Evolutionary conservation across 2,329 filamentous ascomycete species (phyloP), one percentile per base, ranked within the genome.

Genomic region (Phyllachora maydis): DNA sequence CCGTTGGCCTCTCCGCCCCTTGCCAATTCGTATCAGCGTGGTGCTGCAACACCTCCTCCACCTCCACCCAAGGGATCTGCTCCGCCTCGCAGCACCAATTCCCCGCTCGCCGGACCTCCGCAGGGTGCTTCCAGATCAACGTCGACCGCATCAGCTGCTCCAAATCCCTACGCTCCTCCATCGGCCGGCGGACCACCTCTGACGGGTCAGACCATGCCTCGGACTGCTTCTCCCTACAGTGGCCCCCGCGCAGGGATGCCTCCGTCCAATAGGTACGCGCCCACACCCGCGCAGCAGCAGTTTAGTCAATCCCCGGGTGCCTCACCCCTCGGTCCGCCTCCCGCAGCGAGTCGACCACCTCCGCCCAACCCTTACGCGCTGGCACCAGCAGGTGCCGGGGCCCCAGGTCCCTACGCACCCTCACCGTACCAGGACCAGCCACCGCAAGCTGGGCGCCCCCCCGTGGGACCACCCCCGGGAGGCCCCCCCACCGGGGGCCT

Each of bases 151-250:
- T 56, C 65, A 23, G 65, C 65, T 44, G 50, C 69, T 23, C 52
- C 65, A 21, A 65, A 65, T 43, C 52, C 61, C 3, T 79, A 83
- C 35, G 66, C 69, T 7, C 72, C 65, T 24, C 51, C 58, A 5
- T 49, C 59, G 8, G 37, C 29, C 31, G 37, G 19, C 29, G 42
- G 11, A 23, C 26, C 10, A 29, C 24, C 8, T 19, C 19, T 20
- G 26, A 35, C 46, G 24, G 63, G 63, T 21, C 58, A 69, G 19
- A 62, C 66, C 11, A 61, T 79, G 24, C 63, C 70, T 12, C 70
- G 81, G 32, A 81, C 74, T 14, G 62, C 74, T 4, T 92, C 83
- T 14, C 83, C 83, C 5, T 93, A 92, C 47, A 81, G 83, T 38
- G 66, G 75, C 18, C 76, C 83, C 25, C 77, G 78, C 5, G 54